Evolutionary conservation across 164 flowering plant species (phyloP).

Genomic region (Sextonia rubra): DNA sequence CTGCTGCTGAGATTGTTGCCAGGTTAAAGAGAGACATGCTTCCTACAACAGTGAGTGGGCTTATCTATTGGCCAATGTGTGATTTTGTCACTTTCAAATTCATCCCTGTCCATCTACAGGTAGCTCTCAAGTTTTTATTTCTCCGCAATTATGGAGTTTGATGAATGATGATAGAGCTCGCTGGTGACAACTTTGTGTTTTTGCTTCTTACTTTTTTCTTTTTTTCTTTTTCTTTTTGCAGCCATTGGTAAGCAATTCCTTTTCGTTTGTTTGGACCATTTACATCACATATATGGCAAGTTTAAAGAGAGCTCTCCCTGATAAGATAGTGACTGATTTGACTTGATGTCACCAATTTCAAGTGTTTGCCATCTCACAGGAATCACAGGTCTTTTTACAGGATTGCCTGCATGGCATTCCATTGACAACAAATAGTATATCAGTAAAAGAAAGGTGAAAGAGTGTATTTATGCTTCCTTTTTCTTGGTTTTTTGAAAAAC

Average conservation of each 20-base stretch:
- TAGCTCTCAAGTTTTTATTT: conserved; percentile 11
- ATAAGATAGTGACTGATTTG: conserved; percentile 8
- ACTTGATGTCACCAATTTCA: background rate
- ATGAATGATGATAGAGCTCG: background rate
- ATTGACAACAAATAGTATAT: background rate
- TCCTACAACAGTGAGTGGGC: conserved; percentile 64
- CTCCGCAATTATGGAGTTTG: background rate
- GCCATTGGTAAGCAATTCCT: conserved; percentile 74
- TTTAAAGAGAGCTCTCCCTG: conserved; percentile 41
- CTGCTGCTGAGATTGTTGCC: conserved; percentile 50
- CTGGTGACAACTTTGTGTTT: background rate
- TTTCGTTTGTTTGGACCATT: conserved; percentile 76
- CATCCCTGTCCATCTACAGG: conserved; percentile 82
- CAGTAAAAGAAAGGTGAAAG: background rate
- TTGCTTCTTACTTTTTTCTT: background rate
- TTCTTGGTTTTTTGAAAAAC: background rate
- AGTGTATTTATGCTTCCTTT: background rate
- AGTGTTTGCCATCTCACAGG: background rate
- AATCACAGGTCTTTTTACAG: background rate
- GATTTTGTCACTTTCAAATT: conserved; percentile 75
- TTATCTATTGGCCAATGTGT: conserved; percentile 76
- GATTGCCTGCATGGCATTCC: background rate
- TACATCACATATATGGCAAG: conserved; percentile 90
- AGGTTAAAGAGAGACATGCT: conserved; percentile 78
- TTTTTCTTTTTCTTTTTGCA: conserved; percentile 24